Evolutionary conservation across 1,139 yeast genomes (phyloP).

Genomic region (Suhomyces kunorum): DNA sequence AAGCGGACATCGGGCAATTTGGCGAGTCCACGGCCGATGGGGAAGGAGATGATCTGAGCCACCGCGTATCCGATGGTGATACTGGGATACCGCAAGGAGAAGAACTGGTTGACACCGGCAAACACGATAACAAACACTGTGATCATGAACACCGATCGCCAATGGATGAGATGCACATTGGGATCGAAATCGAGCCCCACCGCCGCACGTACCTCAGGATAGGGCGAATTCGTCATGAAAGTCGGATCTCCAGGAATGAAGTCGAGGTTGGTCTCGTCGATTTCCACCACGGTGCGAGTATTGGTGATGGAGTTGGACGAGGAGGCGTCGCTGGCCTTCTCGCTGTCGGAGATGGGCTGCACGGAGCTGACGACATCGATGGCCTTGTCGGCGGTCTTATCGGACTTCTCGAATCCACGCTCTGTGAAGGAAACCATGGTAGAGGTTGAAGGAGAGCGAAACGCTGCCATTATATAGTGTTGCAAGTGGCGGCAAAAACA

Average conservation of each 20-base stretch:
- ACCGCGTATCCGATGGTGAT: conserved; percentile 26
- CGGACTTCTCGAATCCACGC: conserved; percentile 7
- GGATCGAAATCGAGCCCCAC: conserved; percentile 19
- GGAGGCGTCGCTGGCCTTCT: conserved; percentile 9
- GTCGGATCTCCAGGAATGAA: conserved; percentile 32
- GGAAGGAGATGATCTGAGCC: conserved; percentile 27
- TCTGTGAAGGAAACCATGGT: conserved; percentile 9
- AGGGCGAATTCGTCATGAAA: conserved; percentile 26
- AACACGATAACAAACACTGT: conserved; percentile 22
- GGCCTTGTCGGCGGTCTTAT: conserved; percentile 7
- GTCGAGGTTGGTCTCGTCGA: conserved; percentile 16
- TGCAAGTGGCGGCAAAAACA: too few relatives aligned
- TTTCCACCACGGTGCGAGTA: conserved; percentile 11
- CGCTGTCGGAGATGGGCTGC: conserved; percentile 8
- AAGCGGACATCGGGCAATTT: conserved; percentile 26
- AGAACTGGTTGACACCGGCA: conserved; percentile 28
- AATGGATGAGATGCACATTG: conserved; percentile 19
- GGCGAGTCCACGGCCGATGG: conserved; percentile 24
- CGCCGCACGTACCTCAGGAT: conserved; percentile 25
- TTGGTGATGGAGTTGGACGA: conserved; percentile 1
- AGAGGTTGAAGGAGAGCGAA: too few relatives aligned
- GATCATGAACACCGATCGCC: conserved; percentile 21
- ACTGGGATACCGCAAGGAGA: conserved; percentile 27
- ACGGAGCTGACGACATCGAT: conserved; percentile 6
- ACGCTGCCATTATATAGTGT: too few relatives aligned